These are phyloP conservation scores for Rhodotorula sp. DNA, from an alignment of 1,284 basidiomycete genomes.

Conservation along the genomic window DNA sequence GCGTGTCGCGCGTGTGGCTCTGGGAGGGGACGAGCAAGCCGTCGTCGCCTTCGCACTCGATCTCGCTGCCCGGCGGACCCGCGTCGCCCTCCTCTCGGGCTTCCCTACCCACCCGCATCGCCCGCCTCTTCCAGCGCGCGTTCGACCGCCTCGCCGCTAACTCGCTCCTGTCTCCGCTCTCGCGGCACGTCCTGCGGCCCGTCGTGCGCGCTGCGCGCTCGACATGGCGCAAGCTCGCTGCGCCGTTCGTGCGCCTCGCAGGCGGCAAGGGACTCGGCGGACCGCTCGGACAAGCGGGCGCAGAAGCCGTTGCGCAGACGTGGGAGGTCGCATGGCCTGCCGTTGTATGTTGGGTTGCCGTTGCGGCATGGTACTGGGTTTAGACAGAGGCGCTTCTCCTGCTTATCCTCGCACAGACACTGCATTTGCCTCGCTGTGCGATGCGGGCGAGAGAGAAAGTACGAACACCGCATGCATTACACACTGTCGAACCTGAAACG, in stretches of 20 bases:
- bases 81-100: not conserved
- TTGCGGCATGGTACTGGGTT: constrained; percentile 16
- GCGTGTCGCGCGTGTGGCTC: constrained; percentile 29
- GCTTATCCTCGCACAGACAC: no score
- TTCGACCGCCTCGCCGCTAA: constrained; percentile 8
- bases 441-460: no score
- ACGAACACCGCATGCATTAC: no score
- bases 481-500: no score
- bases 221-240: not conserved
- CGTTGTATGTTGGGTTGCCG: constrained; percentile 10
- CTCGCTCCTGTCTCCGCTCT: constrained; percentile 4
- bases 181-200: constrained; percentile 3
- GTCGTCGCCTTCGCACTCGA: constrained; percentile 1
- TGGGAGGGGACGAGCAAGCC: constrained; percentile 21
- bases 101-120: not conserved
- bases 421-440: no score
- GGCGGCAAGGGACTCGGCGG: not conserved
- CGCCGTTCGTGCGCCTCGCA: not conserved
- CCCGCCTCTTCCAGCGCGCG: not conserved
- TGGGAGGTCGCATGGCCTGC: constrained; percentile 12
- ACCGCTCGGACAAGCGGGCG: constrained; percentile 9
- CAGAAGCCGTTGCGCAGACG: constrained; percentile 12
- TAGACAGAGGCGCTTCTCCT: constrained; percentile 1
- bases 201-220: not conserved
- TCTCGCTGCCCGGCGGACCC: not conserved